Evolutionary conservation across 1,139 yeast species (phyloP).

Genomic region (Yamadazyma pseudoaaseri): DNA sequence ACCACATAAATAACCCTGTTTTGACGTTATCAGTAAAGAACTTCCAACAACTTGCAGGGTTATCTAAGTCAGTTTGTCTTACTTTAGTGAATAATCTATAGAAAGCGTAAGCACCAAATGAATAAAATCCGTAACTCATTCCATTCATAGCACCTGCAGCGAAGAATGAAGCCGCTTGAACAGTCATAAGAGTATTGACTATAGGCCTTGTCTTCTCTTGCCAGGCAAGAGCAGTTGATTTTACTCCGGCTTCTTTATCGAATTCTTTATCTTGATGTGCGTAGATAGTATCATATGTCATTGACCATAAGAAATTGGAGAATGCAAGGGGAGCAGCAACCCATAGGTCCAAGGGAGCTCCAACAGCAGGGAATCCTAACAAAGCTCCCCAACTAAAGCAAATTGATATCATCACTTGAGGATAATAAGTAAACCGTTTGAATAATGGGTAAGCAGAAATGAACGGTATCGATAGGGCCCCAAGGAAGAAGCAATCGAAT

Average conservation of each 20-base stretch:
- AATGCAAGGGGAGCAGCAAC: constrained; percentile 78
- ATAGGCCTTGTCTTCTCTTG: constrained; percentile 73
- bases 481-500: constrained; percentile 75
- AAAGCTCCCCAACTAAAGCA: constrained; percentile 96
- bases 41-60: constrained; percentile 80
- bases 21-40: constrained; percentile 74
- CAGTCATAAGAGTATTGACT: constrained; percentile 57
- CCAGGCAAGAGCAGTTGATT: constrained; percentile 95
- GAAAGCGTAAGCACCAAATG: constrained; percentile 67
- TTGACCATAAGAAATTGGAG: constrained; percentile 86
- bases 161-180: constrained; percentile 64
- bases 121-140: constrained; percentile 82
- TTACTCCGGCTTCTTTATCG: constrained; percentile 86
- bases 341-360: constrained; percentile 69
- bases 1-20: constrained; percentile 77
- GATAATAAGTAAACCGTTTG: constrained; percentile 92
- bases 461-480: constrained; percentile 76
- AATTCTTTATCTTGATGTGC: constrained; percentile 96
- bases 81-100: constrained; percentile 68
- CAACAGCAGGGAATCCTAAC: constrained; percentile 92
- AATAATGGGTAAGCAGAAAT: constrained; percentile 89
- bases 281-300: constrained; percentile 93
- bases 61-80: constrained; percentile 68
- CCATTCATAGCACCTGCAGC: constrained; percentile 79
- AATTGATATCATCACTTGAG: constrained; percentile 77